Base-by-base conservation (phyloP, 2,329 filamentous ascomycete genomes). In the Alternaria solani region DNA sequence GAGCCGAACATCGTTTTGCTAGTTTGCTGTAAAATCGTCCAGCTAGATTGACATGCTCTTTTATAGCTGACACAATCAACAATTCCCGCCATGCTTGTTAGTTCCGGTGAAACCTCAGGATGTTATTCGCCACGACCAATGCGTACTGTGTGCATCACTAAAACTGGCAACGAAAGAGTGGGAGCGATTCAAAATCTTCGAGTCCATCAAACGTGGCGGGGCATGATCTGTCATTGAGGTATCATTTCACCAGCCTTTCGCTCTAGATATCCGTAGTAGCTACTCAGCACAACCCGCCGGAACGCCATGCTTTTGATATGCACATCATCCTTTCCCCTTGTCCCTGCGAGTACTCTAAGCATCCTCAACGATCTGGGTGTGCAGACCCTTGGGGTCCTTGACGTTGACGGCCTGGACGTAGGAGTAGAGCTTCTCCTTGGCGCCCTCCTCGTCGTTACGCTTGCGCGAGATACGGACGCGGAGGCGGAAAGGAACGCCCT, bases 391-490 rank as follows among this genome's bases (percentile, higher is more conserved):
- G 84, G 93, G 89, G 86, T 96, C 91, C 92, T 98, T 97, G 82
- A 98, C 94, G 85, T 97, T 97, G 82, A 99, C 95, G 77, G 95
- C 95, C 90, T 99, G 94, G 76, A 99, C 95, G 86, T 97, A 97
- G 84, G 91, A 95, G 91, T 98, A 99, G 74, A 99, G 90, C 89
- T 96, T 97, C 90, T 99, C 93, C 88, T 97, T 97, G 82, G 96
- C 95, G 79, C 92, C 93, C 87, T 99, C 95, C 88, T 98, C 95
- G 84, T 99, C 95, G 87, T 99, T 99, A 89, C 95, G 93, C 90
- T 96, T 96, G 85, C 95, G 93, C 81, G 93, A 97, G 86, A 99
- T 97, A 86, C 96, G 93, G 81, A 99, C 90, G 80, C 95, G 94
- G 78, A 99, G 88, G 84, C 96, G 91, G 91, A 91, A 98, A 75